A percentile compares a stretch with the other conserved stretches of the same genome.
Evolutionary conservation across 192 early-diverging fungal genomes (phyloP).

Genomic region (Backusella parvicylindrica): DNA sequence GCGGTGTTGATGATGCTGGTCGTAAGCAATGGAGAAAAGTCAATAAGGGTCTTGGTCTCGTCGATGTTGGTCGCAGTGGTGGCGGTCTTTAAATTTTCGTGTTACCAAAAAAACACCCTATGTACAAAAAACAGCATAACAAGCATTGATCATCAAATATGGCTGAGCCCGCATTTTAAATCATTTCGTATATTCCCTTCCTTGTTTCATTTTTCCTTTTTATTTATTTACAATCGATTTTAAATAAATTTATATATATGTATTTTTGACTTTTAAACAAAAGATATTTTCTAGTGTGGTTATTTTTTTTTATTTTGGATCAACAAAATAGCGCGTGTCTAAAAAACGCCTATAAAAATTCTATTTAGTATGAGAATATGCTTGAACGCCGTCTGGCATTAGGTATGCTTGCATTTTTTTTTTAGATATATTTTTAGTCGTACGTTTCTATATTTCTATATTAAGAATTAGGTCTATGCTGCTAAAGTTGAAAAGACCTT

Average conservation of each 20-base stretch:
- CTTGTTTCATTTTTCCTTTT: background rate
- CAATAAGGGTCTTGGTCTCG: slow-evolving; percentile 35
- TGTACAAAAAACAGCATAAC: background rate
- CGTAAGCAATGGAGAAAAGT: slow-evolving; percentile 26
- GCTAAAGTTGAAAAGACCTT: too few relatives aligned
- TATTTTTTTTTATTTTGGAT: background rate
- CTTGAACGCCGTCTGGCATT: background rate
- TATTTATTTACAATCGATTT: background rate
- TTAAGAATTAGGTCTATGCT: too few relatives aligned
- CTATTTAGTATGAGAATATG: background rate
- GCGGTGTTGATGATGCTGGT: background rate
- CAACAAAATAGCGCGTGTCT: too few relatives aligned
- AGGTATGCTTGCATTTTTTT: too few relatives aligned
- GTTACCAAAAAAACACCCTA: background rate
- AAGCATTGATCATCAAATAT: background rate
- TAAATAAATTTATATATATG: background rate
- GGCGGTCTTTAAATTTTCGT: slow-evolving; percentile 34
- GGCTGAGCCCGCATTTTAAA: background rate
- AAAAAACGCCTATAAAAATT: too few relatives aligned
- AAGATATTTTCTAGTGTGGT: too few relatives aligned
- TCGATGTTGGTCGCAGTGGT: slow-evolving; percentile 38
- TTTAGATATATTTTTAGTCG: too few relatives aligned
- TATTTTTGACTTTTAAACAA: background rate
- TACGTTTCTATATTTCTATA: background rate
- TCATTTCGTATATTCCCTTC: background rate